Percentiles rank a stretch among this genome's conserved stretches.
Conservation (phyloP, 2,329 filamentous ascomycete genomes). For the Neonectria punicea region DNA sequence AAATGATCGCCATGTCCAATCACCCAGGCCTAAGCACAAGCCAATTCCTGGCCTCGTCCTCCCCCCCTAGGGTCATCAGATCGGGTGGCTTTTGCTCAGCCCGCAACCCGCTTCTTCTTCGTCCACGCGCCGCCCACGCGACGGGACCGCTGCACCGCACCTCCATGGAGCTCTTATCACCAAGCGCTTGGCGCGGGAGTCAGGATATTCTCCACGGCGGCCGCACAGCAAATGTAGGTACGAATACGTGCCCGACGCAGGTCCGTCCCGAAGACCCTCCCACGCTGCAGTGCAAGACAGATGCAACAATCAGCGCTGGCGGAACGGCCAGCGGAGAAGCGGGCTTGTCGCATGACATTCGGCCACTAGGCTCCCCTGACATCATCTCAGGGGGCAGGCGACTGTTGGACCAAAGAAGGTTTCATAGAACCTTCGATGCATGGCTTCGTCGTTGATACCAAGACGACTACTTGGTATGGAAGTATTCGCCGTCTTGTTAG, state of each 20-base stretch:
- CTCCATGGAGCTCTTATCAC: not conserved
- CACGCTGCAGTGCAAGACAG: constrained; percentile 1
- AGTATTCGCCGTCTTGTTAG: not conserved
- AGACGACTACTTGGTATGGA: not conserved
- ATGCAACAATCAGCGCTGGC: constrained; percentile 15
- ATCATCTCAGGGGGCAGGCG: constrained; percentile 32
- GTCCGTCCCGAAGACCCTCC: constrained; percentile 11
- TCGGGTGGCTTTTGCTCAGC: constrained; percentile 13
- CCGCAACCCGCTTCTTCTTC: constrained; percentile 3
- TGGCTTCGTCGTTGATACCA: not conserved
- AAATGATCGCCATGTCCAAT: constrained; percentile 7
- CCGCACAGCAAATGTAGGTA: not conserved
- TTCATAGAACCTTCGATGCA: constrained; percentile 43
- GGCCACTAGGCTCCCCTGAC: constrained; percentile 35
- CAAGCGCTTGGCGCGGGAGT: constrained; percentile 12
- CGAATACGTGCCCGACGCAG: not conserved
- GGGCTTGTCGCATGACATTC: constrained; percentile 18
- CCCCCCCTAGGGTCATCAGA: constrained; percentile 6
- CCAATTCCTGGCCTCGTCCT: constrained; percentile 4
- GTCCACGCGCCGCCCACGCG: not conserved
- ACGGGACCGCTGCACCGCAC: not conserved
- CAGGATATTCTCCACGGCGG: not conserved
- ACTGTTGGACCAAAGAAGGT: constrained; percentile 36
- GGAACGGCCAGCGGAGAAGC: constrained; percentile 4
- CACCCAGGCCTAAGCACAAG: constrained; percentile 10